phyloP scores from a whole-genome alignment of 495 filamentous ascomycete species.

The Trichoderma orchidacearum region DNA sequence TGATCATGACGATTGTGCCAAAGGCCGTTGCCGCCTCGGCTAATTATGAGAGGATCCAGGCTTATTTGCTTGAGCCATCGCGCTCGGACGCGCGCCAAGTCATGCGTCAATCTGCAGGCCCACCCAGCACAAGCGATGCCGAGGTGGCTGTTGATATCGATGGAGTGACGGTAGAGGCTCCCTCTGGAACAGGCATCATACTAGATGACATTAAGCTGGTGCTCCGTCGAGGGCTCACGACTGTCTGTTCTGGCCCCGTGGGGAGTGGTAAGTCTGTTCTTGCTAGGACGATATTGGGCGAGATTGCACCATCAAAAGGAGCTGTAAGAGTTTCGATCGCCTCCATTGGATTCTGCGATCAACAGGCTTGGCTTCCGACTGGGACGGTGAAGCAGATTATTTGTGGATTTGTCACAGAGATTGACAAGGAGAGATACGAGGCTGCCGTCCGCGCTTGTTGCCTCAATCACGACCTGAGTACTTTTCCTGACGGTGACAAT shows the following conservation, averaged over 20 bases:
- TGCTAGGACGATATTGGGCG: constrained; percentile 39
- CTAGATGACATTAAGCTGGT: not conserved
- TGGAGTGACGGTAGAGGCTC: not conserved
- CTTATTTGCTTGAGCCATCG: constrained; percentile 9
- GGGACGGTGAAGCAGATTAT: constrained; percentile 40
- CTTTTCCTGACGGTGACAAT: constrained; percentile 38
- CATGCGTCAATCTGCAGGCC: not conserved
- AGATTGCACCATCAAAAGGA: constrained; percentile 30
- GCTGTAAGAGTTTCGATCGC: constrained; percentile 14
- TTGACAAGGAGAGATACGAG: constrained; percentile 35
- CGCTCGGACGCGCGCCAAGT: not conserved
- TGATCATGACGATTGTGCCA: constrained; percentile 27
- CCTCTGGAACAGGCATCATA: not conserved
- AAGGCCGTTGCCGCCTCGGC: constrained; percentile 15
- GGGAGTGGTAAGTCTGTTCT: constrained; percentile 44
- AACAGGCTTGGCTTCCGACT: constrained; percentile 41
- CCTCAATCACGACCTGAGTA: constrained; percentile 37
- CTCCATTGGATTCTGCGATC: constrained; percentile 23
- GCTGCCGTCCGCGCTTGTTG: constrained; percentile 42
- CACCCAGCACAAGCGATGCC: not conserved
- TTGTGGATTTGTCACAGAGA: constrained; percentile 18
- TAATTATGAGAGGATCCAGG: constrained; percentile 22
- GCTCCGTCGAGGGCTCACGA: constrained; percentile 3
- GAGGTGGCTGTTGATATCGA: not conserved
- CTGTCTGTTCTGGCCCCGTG: constrained; percentile 23